phyloP scores from a whole-genome alignment of 2,329 filamentous ascomycete genomes.

The Hypoxylon rubiginosum region DNA sequence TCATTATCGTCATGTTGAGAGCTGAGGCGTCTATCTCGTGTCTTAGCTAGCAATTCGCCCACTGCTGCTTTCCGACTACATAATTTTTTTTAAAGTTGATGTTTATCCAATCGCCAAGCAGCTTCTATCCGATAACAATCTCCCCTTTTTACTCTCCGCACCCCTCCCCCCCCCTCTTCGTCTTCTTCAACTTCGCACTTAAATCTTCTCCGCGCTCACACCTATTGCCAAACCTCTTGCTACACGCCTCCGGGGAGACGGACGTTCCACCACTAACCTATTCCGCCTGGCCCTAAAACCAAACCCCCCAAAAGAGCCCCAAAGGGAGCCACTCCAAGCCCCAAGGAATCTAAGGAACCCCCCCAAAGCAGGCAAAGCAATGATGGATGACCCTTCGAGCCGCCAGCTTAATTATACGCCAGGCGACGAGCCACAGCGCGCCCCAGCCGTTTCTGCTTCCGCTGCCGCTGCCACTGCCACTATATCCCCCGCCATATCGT shows the following conservation, averaged over 20 bases:
- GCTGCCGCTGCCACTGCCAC: not conserved
- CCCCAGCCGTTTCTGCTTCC: slow-evolving; percentile 33
- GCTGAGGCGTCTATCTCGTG: slow-evolving; percentile 10
- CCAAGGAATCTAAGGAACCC: slow-evolving; percentile 13
- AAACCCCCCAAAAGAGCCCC: slow-evolving; percentile 11
- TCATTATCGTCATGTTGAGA: slow-evolving; percentile 28
- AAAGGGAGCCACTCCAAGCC: slow-evolving; percentile 19
- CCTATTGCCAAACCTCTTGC: slow-evolving; percentile 30
- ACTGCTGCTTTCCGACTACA: slow-evolving; percentile 14
- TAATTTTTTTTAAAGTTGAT: slow-evolving; percentile 9
- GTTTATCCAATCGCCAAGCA: slow-evolving; percentile 25
- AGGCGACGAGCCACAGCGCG: slow-evolving; percentile 45
- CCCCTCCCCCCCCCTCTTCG: slow-evolving; percentile 23
- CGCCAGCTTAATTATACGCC: slow-evolving; percentile 39
- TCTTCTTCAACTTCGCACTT: slow-evolving; percentile 25
- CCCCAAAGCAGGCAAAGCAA: slow-evolving; percentile 15
- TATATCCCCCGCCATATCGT: slow-evolving; percentile 34
- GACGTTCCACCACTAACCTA: slow-evolving; percentile 40
- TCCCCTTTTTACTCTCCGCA: slow-evolving; percentile 39
- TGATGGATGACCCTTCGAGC: slow-evolving; percentile 46
- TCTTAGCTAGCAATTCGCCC: slow-evolving; percentile 29
- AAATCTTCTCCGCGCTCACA: slow-evolving; percentile 34
- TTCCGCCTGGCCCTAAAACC: slow-evolving; percentile 10
- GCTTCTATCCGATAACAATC: slow-evolving; percentile 35
- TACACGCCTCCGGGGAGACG: slow-evolving; percentile 37